Evolutionary conservation across 1,284 basidiomycete species (phyloP).

Genomic region (Tilletiaria anomala): DNA sequence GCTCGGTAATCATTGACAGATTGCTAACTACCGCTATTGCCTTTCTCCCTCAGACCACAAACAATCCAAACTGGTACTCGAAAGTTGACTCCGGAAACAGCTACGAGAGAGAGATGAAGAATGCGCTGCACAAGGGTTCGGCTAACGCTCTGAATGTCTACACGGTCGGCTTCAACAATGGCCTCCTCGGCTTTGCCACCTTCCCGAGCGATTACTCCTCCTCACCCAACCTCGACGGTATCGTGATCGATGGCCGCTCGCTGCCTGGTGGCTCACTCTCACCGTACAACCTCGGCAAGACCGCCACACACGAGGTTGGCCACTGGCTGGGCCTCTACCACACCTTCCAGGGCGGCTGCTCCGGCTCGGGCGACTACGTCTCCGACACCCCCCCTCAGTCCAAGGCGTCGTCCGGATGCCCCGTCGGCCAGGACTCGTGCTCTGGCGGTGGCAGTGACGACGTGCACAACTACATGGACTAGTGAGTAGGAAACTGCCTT

Average conservation of each 20-base stretch:
- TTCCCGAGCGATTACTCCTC: slow-evolving; percentile 40
- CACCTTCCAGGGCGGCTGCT: slow-evolving; percentile 51
- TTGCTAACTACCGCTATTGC: too few species aligned
- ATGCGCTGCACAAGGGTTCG: slow-evolving; percentile 43
- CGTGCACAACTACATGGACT: slow-evolving; percentile 22
- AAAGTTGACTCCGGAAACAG: slow-evolving; percentile 41
- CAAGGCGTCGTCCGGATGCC: slow-evolving; percentile 13
- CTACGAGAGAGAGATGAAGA: slow-evolving; percentile 48
- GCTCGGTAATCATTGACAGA: too few species aligned
- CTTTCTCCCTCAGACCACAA: too few species aligned
- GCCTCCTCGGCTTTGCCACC: slow-evolving; percentile 42
- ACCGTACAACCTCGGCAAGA: slow-evolving; percentile 47
- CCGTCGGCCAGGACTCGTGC: slow-evolving; percentile 12
- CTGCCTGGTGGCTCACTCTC: slow-evolving; percentile 45
- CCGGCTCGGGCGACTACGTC: slow-evolving; percentile 45
- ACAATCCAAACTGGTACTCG: slow-evolving; percentile 47
- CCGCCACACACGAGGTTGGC: slow-evolving; percentile 48
- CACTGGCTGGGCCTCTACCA: slow-evolving; percentile 47
- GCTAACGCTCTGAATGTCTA: slow-evolving; percentile 47
- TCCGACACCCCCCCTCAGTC: slow-evolving; percentile 44
- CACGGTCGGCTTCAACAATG: slow-evolving; percentile 39
- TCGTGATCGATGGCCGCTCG: slow-evolving; percentile 45
- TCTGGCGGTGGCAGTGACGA: slow-evolving; percentile 10
- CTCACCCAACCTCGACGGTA: slow-evolving; percentile 45
- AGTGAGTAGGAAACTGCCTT: slow-evolving; percentile 6